phyloP scores from a whole-genome alignment of 2,329 filamentous ascomycete species.

The Lachnellula occidentalis region DNA sequence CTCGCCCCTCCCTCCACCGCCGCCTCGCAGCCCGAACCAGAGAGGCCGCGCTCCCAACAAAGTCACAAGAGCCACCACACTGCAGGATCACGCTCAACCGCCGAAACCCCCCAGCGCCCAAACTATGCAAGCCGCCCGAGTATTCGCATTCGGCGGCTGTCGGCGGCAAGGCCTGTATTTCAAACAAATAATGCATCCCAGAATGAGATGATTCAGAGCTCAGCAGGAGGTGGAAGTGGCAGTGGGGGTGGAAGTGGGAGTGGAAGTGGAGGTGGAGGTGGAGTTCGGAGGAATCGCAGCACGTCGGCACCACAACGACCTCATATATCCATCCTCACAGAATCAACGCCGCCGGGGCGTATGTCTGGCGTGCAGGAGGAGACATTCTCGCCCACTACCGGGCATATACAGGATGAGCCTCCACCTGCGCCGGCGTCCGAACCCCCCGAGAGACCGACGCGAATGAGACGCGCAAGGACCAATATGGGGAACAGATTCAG shows the following conservation, averaged over 20 bases:
- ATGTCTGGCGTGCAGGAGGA: slow-evolving; percentile 17
- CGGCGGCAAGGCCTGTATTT: background rate
- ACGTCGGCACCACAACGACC: slow-evolving; percentile 15
- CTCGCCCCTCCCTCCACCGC: background rate
- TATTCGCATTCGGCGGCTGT: slow-evolving; percentile 6
- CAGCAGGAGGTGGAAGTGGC: background rate
- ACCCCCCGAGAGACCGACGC: slow-evolving; percentile 4
- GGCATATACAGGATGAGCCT: background rate
- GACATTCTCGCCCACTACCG: slow-evolving; percentile 8
- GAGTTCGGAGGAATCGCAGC: slow-evolving; percentile 15
- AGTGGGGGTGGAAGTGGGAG: background rate
- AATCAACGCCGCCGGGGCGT: background rate
- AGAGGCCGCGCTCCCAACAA: background rate
- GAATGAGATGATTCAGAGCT: too few species aligned
- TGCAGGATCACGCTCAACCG: background rate
- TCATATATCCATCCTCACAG: background rate
- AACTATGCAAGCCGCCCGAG: background rate
- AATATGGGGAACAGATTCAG: slow-evolving; percentile 9
- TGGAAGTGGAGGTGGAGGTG: background rate
- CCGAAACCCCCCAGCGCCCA: background rate
- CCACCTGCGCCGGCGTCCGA: background rate
- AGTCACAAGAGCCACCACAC: background rate
- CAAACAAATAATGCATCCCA: background rate
- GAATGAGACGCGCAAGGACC: slow-evolving; percentile 18
- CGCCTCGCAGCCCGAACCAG: background rate